Evolutionary conservation across 768 basidiomycete species (phyloP), one percentile per base, ranked within the genome.

Genomic region (Leccinum broughii): DNA sequence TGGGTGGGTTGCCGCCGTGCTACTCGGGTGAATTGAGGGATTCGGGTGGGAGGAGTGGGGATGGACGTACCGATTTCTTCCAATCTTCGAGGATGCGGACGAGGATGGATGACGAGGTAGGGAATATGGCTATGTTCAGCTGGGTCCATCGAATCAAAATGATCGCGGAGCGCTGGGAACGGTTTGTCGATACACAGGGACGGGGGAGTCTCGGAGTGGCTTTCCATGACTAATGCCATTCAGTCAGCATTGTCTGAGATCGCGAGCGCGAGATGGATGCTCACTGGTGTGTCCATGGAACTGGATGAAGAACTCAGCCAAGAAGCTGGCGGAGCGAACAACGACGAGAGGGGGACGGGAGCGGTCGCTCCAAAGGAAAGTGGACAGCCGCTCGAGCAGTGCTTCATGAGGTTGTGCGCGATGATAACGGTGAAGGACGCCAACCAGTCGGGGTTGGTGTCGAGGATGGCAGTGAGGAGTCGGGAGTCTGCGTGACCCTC

Each of bases 91-190:
- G 70, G 1, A 84, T 87, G n/a, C 88, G 87, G 41, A 98, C 88
- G 41, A 98, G 28, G 28, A 28, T 28, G 85, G 60, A 98, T 89
- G 59, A 93, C 78, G 52, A 96, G 87, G 66, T 92, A 97, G 0
- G 97, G 95, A 35, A 98, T 78, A 71, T 99, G 96, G 0, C 83
- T 84, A 68, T 97, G 94, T 55, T 94, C 90, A 11, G 91, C 94
- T 24, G 87, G 84, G 71, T 98, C 95, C 85, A 98, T 85, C 26
- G 78, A 77, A n/a, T 82, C 81, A 60, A 95, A 83, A 72, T 91
- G 87, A 55, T 89, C 81, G 57, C 88, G 80, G 6, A 99, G 84
- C 0, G 85, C 83, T 0, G 91, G 88, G 80, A 98, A 98, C 0
- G 97, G 89, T 60, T 86, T 84, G 76, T 95, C 92, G 65, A 98